Evolutionary conservation across 164 flowering plant species (phyloP), one percentile per base, ranked within the genome.

Genomic region (Dillenia turbinata): DNA sequence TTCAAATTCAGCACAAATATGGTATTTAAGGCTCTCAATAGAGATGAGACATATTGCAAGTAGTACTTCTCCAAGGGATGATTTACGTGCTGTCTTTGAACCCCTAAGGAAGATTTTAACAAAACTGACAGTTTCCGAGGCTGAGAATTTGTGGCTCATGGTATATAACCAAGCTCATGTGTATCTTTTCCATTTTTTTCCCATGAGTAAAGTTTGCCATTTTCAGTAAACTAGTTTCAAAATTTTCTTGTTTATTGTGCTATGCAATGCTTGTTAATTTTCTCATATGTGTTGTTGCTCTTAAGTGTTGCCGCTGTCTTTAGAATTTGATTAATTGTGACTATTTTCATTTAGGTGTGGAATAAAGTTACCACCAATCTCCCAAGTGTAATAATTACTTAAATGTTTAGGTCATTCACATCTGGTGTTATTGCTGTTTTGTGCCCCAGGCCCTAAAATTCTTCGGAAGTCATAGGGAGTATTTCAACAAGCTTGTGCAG

Each of bases 141-240:
- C 90, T 60, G 88, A 86, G 73, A 78, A 67, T 75, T 69, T 94
- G 76, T 94, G 99, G 99, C 69, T 76, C 59, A 79, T 86, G 97
- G 99, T 94, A 89, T 55, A 80, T 57, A 44, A 12, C 49, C 53
- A 24, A 2, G n/a, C 33, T 56, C 54, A 24, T 62, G n/a, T 47
- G 12, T 17, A 16, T 43, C 22, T n/a, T 13, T 47, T 50, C 12
- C 17, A 17, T 66, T 47, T 47, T n/a, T 22, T 22, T 5, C 40
- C 40, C 40, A 33, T 33, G 40, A 33, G 40, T 5, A 33, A 33
- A 33, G 7, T 4, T 4, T 33, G 6, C 40, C 6, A 33, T 33
- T 33, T 33, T 33, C 40, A 33, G 40, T 33, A 33, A 33, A 33
- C 5, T 4, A 4, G 5, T 33, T 33, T 33, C 40, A 33, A 5